Base-by-base conservation (phyloP, 2,329 filamentous ascomycete species). In the Neoascochyta sp. region DNA sequence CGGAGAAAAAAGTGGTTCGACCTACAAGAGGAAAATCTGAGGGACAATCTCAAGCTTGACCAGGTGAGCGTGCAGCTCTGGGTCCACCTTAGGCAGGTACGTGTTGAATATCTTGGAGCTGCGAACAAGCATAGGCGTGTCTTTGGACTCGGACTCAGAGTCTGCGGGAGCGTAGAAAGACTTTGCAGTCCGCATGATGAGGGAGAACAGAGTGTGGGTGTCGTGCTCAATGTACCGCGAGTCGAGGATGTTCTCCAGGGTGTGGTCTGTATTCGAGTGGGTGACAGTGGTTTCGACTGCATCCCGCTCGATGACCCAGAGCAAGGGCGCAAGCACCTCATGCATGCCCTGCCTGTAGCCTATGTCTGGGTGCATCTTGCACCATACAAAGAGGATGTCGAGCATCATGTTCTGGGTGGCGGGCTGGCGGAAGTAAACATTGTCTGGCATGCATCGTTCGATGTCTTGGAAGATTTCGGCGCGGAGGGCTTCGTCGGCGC, bases 271-370 rank as follows among this genome's bases (percentile, higher is more conserved):
- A 3, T 55, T 54, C n/a, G 32, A 36, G 7, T 22, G 22, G 8
- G 51, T 39, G 10, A 32, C 52, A 34, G 48, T 52, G 7, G 37
- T 37, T 30, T 85, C 74, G 28, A 95, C 69, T 5, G 89, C 83
- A 65, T 98, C 92, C 47, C 81, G 74, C 47, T 89, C 80, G 5
- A 96, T 68, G 2, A 87, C 84, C 74, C 87, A 87, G 5, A 95
- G 69, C 20, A 98, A 80, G 0, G 92, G 89, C 0, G 92, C 92
- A 9, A 96, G 71, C 23, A 98, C 70, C 64, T 98, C 92, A 59
- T 98, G 92, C 90, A 98, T 98, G 8, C 92, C 92, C 66, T 98
- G 92, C n/a, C 92, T 80, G 59, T 98, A 98, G 10, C 87, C 87
- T 31, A 87, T 74, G 46, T 83, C 80, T 2, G 86, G 86, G 54